Percentiles rank a stretch among this genome's conserved stretches.
phyloP scores from a whole-genome alignment of 352 stramenopile species.

The Phytophthora pisi region DNA sequence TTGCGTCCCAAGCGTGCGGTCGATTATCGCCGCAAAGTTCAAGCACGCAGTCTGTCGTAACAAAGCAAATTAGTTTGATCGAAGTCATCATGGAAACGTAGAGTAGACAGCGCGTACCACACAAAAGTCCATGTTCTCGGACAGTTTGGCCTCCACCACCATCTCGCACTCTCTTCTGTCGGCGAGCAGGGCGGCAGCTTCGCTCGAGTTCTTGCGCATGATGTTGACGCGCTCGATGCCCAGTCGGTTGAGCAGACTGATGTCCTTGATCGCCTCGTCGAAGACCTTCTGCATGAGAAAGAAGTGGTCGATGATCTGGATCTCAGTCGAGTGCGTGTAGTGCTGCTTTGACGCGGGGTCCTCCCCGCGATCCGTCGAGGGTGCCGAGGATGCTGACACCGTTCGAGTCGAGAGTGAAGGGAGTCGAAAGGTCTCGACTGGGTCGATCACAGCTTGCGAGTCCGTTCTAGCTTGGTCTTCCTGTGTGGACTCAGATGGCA shows the following conservation, averaged over 20 bases:
- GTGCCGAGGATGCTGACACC: not conserved
- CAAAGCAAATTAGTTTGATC: no score
- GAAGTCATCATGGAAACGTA: no score
- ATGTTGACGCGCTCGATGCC: constrained; percentile 36
- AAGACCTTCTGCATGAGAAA: constrained; percentile 52
- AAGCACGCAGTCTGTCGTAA: constrained; percentile 32
- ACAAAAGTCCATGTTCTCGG: constrained; percentile 48
- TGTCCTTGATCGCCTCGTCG: constrained; percentile 49
- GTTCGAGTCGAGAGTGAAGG: not conserved
- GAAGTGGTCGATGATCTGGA: constrained; percentile 55
- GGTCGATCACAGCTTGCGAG: not conserved
- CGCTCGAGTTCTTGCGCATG: constrained; percentile 3
- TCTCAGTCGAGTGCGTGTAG: constrained; percentile 24
- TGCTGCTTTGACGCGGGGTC: not conserved
- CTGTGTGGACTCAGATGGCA: not conserved
- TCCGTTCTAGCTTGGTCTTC: not conserved
- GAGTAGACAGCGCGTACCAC: no score
- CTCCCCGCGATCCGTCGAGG: constrained; percentile 5
- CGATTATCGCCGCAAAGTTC: constrained; percentile 27
- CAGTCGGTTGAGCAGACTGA: constrained; percentile 47
- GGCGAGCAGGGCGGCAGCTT: constrained; percentile 1
- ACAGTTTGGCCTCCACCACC: constrained; percentile 37
- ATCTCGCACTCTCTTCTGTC: constrained; percentile 19
- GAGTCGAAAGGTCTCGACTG: not conserved
- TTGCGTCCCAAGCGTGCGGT: constrained; percentile 12